Percentiles rank a stretch among this genome's conserved stretches.
Conservation (phyloP, 352 stramenopile genomes). For the Globisporangium abappressorium region DNA sequence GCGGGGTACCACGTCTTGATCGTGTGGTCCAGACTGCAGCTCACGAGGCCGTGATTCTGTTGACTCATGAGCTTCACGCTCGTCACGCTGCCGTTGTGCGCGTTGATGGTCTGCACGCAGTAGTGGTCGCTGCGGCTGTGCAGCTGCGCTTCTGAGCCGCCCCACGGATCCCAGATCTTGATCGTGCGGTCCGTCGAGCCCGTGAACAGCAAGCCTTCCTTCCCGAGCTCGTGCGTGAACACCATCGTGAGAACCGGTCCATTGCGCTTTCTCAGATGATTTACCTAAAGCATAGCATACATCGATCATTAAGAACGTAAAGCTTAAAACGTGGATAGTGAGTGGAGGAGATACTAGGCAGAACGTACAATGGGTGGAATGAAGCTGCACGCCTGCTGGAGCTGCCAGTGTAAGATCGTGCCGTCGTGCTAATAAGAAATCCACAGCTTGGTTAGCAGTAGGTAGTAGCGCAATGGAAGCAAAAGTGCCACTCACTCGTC, state of each 20-base stretch:
- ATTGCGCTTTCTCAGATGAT: slow-evolving; percentile 43
- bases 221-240: slow-evolving; percentile 37
- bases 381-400: slow-evolving; percentile 40
- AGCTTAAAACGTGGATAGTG: neutral
- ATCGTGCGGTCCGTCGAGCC: slow-evolving; percentile 66
- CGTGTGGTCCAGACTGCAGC: slow-evolving; percentile 64
- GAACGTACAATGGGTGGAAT: slow-evolving; percentile 35
- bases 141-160: slow-evolving; percentile 35
- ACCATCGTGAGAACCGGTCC: slow-evolving; percentile 52
- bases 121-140: slow-evolving; percentile 29
- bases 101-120: slow-evolving; percentile 66
- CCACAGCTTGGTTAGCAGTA: neutral
- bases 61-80: slow-evolving; percentile 43
- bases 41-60: slow-evolving; percentile 53
- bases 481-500: slow-evolving; percentile 29
- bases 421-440: slow-evolving; percentile 45
- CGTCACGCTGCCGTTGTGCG: slow-evolving; percentile 53
- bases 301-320: neutral
- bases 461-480: neutral
- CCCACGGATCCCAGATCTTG: slow-evolving; percentile 72
- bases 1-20: slow-evolving; percentile 66
- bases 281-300: slow-evolving; percentile 23
- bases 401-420: slow-evolving; percentile 54
- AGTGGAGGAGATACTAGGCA: too few relatives aligned
- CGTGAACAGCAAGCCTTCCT: slow-evolving; percentile 57